A percentile compares a stretch with the other conserved stretches of the same genome.
Evolutionary conservation across 495 filamentous ascomycete species (phyloP).

Genomic region (Tuber brumale): DNA sequence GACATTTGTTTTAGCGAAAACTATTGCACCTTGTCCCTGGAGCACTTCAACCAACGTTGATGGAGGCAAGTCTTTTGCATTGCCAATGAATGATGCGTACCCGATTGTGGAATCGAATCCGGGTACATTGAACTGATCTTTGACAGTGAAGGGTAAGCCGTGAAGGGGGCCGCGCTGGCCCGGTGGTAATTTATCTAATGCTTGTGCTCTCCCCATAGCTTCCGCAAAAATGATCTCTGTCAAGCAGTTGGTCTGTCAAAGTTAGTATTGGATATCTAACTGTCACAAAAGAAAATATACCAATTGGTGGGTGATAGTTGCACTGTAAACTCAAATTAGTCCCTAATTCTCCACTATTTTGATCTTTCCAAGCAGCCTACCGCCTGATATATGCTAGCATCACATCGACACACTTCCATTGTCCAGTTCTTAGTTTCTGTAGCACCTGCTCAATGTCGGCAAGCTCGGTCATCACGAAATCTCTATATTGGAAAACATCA

Average conservation of each 20-base stretch:
- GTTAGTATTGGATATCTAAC: neutral
- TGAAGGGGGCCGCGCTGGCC: conserved; percentile 54
- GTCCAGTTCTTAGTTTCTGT: conserved; percentile 42
- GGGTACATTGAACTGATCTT: conserved; percentile 66
- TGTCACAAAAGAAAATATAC: conserved; percentile 35
- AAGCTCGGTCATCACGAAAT: conserved; percentile 45
- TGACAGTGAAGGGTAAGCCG: conserved; percentile 60
- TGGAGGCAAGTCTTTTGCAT: conserved; percentile 48
- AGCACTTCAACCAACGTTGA: conserved; percentile 46
- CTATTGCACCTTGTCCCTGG: conserved; percentile 46
- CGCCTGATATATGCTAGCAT: conserved; percentile 49
- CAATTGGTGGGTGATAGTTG: conserved; percentile 48
- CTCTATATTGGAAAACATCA: conserved; percentile 17
- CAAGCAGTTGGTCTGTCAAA: conserved; percentile 51
- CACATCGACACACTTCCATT: conserved; percentile 47
- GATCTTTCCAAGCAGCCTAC: conserved; percentile 37
- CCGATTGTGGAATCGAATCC: conserved; percentile 62
- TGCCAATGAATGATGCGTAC: conserved; percentile 45
- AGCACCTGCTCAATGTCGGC: conserved; percentile 44
- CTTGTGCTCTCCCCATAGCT: conserved; percentile 54
- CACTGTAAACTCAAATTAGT: conserved; percentile 24
- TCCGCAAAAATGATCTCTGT: conserved; percentile 59
- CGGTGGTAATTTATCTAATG: conserved; percentile 54
- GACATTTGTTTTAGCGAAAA: conserved; percentile 44
- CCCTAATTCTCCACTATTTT: neutral